Evolutionary conservation across 2,329 filamentous ascomycete genomes (phyloP), one percentile per base, ranked within the genome.

Genomic region (Alternaria arbusti): DNA sequence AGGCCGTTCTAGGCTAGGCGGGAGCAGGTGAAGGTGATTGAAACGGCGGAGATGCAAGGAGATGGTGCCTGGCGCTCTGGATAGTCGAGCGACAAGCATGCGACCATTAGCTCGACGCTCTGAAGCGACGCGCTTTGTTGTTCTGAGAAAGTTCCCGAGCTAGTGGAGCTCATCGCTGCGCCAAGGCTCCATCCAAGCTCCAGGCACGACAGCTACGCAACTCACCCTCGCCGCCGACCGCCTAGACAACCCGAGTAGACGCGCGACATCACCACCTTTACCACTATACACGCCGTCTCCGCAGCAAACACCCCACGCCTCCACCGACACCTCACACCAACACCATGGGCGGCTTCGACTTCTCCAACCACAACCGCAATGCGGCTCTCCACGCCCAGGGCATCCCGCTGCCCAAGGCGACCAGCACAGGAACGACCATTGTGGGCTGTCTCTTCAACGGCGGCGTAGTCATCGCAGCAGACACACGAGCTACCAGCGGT

Each of bases 291-390:
- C 46, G 54, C 5, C 47, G 25, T 36, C 52, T 15, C 45, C 46
- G 26, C n/a, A 51, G 4, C 23, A 44, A 44, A 4, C 13, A 52
- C 23, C 20, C 26, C 20, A 17, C 50, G 52, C 45, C 40, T 13
- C 15, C 22, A 57, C 36, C 25, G 45, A 23, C 15, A 54, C 25
- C 47, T 8, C 45, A 26, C 50, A 54, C 40, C 46, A 40, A 70
- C 83, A 90, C 78, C 76, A 99, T 99, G 96, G 90, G 92, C 76
- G 76, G 76, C 73, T 78, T 78, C 74, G 76, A 98, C 86, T 99
- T 99, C 88, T 96, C 94, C 82, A 99, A 99, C 88, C 96, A 98
- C 89, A 97, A 97, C 88, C 93, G 96, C 86, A 99, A 99, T 89
- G 89, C 91, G 81, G 95, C 95, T 70, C 89, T 99, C 73, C 95